phyloP scores from a whole-genome alignment of 2,329 filamentous ascomycete species.

The Mariannaea sp. region DNA sequence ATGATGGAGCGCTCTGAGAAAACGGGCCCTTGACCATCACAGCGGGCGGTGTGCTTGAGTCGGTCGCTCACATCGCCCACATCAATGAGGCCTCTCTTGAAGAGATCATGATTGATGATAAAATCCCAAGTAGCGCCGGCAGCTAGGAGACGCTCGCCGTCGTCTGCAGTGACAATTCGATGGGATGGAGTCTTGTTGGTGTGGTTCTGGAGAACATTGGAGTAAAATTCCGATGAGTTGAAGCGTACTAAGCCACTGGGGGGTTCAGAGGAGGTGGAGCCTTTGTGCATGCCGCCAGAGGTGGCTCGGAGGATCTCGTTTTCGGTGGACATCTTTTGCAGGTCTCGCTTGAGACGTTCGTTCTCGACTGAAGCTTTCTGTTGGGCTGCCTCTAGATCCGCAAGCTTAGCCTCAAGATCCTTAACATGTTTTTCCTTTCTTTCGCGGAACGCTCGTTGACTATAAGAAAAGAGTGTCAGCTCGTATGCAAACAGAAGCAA shows the following conservation, averaged over 20 bases:
- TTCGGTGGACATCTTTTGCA: conserved; percentile 84
- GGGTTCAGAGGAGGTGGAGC: conserved; percentile 52
- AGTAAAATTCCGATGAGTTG: conserved; percentile 73
- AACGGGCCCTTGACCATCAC: conserved; percentile 86
- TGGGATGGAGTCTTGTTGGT: conserved; percentile 68
- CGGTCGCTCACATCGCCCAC: conserved; percentile 79
- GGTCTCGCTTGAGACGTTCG: conserved; percentile 79
- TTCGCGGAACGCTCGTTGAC: conserved; percentile 94
- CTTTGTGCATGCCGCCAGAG: conserved; percentile 47
- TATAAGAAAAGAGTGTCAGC: conserved; percentile 45
- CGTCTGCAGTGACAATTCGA: conserved; percentile 68
- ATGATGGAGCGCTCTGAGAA: conserved; percentile 79
- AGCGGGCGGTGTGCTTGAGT: conserved; percentile 75
- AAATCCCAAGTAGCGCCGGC: conserved; percentile 87
- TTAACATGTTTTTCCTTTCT: conserved; percentile 94
- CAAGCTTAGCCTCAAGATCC: conserved; percentile 87
- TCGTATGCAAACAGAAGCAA: neutral
- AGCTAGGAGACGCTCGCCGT: conserved; percentile 71
- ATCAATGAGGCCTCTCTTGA: conserved; percentile 77
- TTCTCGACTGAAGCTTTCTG: conserved; percentile 79
- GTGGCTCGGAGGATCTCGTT: conserved; percentile 92
- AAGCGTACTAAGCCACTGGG: conserved; percentile 72
- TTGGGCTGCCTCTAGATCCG: conserved; percentile 74
- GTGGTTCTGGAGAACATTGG: conserved; percentile 65
- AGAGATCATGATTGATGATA: conserved; percentile 80